Evolutionary conservation across 2,329 filamentous ascomycete species (phyloP).

Genomic region (Fusarium cyanostomum): DNA sequence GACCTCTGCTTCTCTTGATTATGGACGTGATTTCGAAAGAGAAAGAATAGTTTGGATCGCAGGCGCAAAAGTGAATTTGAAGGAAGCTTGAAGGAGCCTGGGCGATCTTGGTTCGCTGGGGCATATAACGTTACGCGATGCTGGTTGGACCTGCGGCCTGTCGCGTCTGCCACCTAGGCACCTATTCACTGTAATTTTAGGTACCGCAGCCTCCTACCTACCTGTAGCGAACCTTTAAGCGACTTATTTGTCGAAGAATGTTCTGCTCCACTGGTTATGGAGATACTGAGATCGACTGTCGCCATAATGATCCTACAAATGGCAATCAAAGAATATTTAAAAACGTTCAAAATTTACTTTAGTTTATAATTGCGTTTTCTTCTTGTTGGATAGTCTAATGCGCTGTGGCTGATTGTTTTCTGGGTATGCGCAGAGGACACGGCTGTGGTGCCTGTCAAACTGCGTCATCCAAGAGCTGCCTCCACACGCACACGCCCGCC

Average conservation of each 20-base stretch:
- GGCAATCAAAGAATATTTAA: too few species aligned
- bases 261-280: too few species aligned
- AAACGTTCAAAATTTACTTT: too few species aligned
- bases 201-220: neutral
- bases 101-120: conserved; percentile 4
- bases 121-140: conserved; percentile 6
- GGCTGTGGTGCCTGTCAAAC: conserved; percentile 33
- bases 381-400: too few species aligned
- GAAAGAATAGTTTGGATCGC: neutral
- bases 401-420: too few species aligned
- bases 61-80: conserved; percentile 22
- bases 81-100: conserved; percentile 30
- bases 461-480: conserved; percentile 50
- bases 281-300: too few species aligned
- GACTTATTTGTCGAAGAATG: too few species aligned
- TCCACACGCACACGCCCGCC: conserved; percentile 17
- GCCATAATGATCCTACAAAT: too few species aligned
- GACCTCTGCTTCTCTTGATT: neutral
- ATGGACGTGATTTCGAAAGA: neutral
- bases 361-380: too few species aligned
- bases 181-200: conserved; percentile 8
- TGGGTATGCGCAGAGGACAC: too few species aligned
- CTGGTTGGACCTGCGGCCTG: conserved; percentile 18
- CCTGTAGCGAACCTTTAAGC: neutral
- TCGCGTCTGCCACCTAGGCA: too few species aligned